A percentile compares a stretch with the other conserved stretches of the same genome.
Conservation (phyloP, 2,329 filamentous ascomycete genomes). For the Colletotrichum brevisporum region DNA sequence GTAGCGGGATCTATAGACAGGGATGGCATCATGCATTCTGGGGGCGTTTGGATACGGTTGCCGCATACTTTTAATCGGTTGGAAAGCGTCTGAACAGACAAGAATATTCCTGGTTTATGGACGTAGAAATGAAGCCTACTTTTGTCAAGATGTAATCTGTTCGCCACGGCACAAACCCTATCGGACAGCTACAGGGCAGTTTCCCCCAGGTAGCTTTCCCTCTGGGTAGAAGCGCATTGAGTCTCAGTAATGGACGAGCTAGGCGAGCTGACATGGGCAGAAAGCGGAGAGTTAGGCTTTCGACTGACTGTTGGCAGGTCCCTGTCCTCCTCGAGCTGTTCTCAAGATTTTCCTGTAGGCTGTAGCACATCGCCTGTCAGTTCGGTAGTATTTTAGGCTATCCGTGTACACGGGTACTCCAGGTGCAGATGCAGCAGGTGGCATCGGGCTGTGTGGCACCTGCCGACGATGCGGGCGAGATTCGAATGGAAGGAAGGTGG, state of each 20-base stretch:
- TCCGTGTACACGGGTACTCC: too few relatives aligned
- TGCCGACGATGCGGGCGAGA: neutral
- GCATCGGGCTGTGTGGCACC: too few relatives aligned
- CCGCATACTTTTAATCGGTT: constrained; percentile 17
- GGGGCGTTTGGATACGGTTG: constrained; percentile 36
- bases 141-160: neutral
- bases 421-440: neutral
- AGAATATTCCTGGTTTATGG: constrained; percentile 25
- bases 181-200: neutral
- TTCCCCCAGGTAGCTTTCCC: neutral
- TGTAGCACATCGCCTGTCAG: neutral
- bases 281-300: neutral
- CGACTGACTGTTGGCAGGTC: neutral
- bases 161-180: neutral
- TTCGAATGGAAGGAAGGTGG: neutral
- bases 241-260: neutral
- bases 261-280: neutral
- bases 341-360: too few relatives aligned
- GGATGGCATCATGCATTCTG: constrained; percentile 32
- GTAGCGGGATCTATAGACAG: constrained; percentile 25
- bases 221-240: neutral
- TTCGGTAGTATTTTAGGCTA: neutral
- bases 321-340: neutral
- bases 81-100: constrained; percentile 26
- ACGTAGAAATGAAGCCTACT: neutral